A percentile compares a stretch with the other conserved stretches of the same genome.
Conservation (phyloP, 2,329 filamentous ascomycete genomes). For the Periglandula ipomoeae region DNA sequence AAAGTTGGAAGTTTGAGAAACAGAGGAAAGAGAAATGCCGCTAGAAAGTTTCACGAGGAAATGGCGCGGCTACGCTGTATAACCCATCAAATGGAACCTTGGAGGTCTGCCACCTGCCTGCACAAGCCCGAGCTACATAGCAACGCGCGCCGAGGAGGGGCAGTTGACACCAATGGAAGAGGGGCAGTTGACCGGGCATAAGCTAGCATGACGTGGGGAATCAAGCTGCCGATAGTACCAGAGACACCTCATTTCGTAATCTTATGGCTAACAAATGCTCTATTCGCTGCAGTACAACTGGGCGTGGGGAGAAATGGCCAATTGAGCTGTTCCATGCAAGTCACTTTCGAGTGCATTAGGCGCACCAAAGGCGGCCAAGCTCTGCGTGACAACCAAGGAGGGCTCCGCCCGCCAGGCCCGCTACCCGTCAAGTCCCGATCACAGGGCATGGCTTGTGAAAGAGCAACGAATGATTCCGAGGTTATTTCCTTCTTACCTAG, state of each 20-base stretch:
- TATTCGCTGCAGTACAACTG: not conserved
- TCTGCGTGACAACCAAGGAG: not conserved
- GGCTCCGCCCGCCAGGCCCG: not conserved
- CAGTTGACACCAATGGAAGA: not conserved
- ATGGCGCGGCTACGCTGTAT: too few relatives aligned
- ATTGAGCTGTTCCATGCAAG: not conserved
- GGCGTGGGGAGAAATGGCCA: not conserved
- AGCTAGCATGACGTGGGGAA: not conserved
- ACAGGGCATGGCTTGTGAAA: not conserved
- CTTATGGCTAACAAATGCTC: not conserved
- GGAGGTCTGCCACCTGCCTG: not conserved
- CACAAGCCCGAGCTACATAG: not conserved
- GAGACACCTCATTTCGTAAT: not conserved
- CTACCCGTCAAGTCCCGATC: not conserved
- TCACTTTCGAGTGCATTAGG: not conserved
- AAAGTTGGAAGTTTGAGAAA: not conserved
- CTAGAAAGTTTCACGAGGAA: not conserved
- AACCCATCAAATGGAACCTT: too few relatives aligned
- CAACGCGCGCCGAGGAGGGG: not conserved
- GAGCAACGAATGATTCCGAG: not conserved
- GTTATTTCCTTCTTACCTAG: not conserved
- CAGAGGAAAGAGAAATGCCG: not conserved
- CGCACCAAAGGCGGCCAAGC: not conserved
- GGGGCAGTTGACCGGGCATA: not conserved
- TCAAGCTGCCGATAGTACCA: not conserved